These are phyloP conservation scores for Argentina anserina DNA, from an alignment of 306 rosid species.

Conservation along the genomic window DNA sequence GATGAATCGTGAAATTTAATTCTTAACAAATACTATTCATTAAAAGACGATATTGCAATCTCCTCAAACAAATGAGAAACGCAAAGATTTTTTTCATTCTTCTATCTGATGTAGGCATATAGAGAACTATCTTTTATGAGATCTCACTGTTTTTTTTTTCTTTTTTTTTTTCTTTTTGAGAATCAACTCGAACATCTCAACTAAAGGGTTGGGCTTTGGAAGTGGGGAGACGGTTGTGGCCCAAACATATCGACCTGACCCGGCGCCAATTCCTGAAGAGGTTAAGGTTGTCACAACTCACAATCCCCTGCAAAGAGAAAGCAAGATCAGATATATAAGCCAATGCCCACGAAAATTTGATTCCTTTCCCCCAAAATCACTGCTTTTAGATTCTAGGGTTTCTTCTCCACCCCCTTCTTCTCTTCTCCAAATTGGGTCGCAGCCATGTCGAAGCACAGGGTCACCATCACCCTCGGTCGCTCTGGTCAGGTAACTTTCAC, in stretches of 20 bases:
- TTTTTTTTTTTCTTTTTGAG: too few species aligned
- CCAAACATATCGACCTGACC: not conserved
- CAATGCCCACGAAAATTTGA: not conserved
- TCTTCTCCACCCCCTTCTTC: not conserved
- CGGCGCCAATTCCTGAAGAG: not conserved
- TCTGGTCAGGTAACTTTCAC: slow-evolving; percentile 46
- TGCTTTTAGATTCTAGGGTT: not conserved
- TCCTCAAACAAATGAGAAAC: too few species aligned
- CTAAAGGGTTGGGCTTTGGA: too few species aligned
- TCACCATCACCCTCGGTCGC: slow-evolving; percentile 63
- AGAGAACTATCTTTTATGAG: too few species aligned
- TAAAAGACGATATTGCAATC: too few species aligned
- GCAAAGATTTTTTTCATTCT: too few species aligned
- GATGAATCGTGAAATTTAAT: too few species aligned
- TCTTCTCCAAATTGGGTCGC: not conserved
- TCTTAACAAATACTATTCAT: too few species aligned
- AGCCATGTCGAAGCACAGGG: slow-evolving; percentile 45
- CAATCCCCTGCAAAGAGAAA: not conserved
- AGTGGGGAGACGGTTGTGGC: not conserved
- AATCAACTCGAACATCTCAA: too few species aligned
- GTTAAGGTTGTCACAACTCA: not conserved
- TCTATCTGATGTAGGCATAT: too few species aligned
- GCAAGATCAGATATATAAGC: not conserved
- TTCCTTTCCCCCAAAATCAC: not conserved
- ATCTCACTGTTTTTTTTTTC: too few species aligned